phyloP scores from a whole-genome alignment of 768 basidiomycete species.

The Daedaleopsis nitida region DNA sequence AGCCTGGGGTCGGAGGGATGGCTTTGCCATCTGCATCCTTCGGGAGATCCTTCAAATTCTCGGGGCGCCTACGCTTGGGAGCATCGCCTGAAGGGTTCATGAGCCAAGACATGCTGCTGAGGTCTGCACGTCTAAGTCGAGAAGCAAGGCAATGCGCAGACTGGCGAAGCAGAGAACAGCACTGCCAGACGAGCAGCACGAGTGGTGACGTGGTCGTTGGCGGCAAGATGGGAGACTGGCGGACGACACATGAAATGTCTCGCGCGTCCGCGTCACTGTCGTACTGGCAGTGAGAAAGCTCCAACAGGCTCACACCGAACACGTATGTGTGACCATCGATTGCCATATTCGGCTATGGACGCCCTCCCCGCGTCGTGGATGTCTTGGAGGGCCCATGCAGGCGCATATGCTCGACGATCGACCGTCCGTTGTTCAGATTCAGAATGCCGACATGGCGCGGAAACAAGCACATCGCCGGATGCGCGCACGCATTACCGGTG shows the following conservation, averaged over 20 bases:
- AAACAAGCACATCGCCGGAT: too few relatives aligned
- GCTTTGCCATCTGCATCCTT: slow-evolving; percentile 20
- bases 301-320: background rate
- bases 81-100: slow-evolving; percentile 41
- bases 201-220: background rate
- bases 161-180: background rate
- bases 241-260: background rate
- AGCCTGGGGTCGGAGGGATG: slow-evolving; percentile 13
- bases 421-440: too few relatives aligned
- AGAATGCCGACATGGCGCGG: too few relatives aligned
- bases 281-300: background rate
- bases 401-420: too few relatives aligned
- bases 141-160: background rate
- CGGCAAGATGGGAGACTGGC: too few relatives aligned
- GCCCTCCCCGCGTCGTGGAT: background rate
- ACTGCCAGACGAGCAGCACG: background rate
- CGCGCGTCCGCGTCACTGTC: background rate
- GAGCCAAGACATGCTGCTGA: slow-evolving; percentile 66
- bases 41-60: slow-evolving; percentile 20
- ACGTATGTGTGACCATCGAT: background rate
- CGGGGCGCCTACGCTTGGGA: slow-evolving; percentile 22
- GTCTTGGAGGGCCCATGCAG: background rate
- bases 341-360: background rate
- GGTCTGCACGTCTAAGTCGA: background rate
- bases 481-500: too few relatives aligned